These are phyloP conservation scores for Brasilioporus rufonigricans DNA, from an alignment of 768 basidiomycete species.

Conservation along the genomic window DNA sequence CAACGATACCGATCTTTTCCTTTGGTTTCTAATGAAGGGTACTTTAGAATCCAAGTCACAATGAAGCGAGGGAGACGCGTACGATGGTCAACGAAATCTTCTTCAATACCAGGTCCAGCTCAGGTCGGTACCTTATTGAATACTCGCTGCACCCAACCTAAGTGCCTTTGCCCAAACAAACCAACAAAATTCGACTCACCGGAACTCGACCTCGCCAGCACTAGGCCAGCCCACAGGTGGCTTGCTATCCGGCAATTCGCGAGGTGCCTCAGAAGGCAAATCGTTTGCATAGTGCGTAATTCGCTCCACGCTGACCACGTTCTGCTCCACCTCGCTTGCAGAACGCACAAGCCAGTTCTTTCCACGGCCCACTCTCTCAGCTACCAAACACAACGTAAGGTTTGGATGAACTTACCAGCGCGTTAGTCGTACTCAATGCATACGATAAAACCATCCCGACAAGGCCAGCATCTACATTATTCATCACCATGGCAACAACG, in stretches of 20 bases:
- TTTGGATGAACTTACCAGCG: slow-evolving; percentile 50
- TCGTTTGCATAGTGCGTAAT: slow-evolving; percentile 75
- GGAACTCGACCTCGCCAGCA: slow-evolving; percentile 70
- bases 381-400: neutral
- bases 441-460: slow-evolving; percentile 87
- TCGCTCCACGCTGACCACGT: slow-evolving; percentile 86
- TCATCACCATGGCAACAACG: slow-evolving; percentile 64
- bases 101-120: slow-evolving; percentile 77
- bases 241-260: slow-evolving; percentile 58
- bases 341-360: slow-evolving; percentile 83
- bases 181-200: slow-evolving; percentile 37
- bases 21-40: slow-evolving; percentile 53
- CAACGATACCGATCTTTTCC: slow-evolving; percentile 90
- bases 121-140: slow-evolving; percentile 77
- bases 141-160: slow-evolving; percentile 46
- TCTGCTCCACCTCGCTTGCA: slow-evolving; percentile 87
- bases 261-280: slow-evolving; percentile 70
- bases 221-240: slow-evolving; percentile 68
- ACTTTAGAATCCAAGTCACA: too few species aligned
- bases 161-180: neutral
- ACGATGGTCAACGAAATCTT: slow-evolving; percentile 72
- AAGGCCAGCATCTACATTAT: slow-evolving; percentile 80
- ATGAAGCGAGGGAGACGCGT: slow-evolving; percentile 15
- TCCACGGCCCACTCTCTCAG: neutral
- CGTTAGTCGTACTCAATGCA: slow-evolving; percentile 79